Evolutionary conservation across 2,329 filamentous ascomycete genomes (phyloP), one percentile per base, ranked within the genome.

Genomic region (Aspergillus puulaauensis): DNA sequence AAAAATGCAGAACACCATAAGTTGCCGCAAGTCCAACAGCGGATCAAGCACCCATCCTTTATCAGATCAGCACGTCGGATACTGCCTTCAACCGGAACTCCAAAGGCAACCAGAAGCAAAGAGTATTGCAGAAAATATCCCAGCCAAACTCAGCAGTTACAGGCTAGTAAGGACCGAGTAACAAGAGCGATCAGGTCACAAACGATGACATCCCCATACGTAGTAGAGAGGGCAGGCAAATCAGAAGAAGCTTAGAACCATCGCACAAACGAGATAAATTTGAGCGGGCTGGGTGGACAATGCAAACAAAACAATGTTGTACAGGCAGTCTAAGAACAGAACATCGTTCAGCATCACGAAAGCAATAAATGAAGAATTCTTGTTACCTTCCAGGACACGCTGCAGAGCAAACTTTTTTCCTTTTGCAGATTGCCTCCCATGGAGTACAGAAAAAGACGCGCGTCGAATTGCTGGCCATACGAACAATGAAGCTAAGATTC

Each of bases 351-450:
- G 68, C 65, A 69, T 67, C 65, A 70, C 70, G 65, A 66, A 66
- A 67, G 62, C 65, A 49, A 64, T 71, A 72, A 19, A 48, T 51
- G 35, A 66, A 71, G 64, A 67, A 65, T 73, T 73, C 71, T 73
- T 70, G 66, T 68, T 71, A 71, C 71, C 66, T 72, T 68, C 67
- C 63, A 70, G 66, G 64, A 57, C 67, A 63, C 64, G 62, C 65
- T 59, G 62, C 63, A 67, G 65, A 60, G 70, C 66, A 68, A 66
- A 77, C 71, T 77, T 77, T 77, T 76, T 72, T 72, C 72, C 76
- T 77, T 77, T 77, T 72, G 73, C 74, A 76, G 67, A 76, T 71
- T 71, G 74, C 74, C 74, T 75, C 74, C 75, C 74, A 75, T 68
- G 68, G 67, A 69, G 67, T 70, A 74, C 66, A 66, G 63, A 64